phyloP scores from a whole-genome alignment of 2,329 filamentous ascomycete genomes.

The Plectosphaerella sp. region DNA sequence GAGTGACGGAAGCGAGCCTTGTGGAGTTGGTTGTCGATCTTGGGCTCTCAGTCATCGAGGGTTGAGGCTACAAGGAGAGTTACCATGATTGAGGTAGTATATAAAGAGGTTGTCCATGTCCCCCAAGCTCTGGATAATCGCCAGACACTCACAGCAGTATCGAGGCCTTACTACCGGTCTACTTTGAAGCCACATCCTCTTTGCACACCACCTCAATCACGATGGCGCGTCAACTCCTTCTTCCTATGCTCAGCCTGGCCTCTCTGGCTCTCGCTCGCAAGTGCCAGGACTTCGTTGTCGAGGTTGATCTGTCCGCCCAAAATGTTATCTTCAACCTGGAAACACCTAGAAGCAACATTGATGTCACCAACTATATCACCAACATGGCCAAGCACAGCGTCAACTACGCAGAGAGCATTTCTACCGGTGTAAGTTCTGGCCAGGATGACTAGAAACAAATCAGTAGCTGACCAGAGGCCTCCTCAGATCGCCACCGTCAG shows the following conservation, averaged over 20 bases:
- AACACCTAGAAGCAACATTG: constrained; percentile 46
- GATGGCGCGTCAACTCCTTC: constrained; percentile 17
- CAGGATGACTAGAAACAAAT: background rate
- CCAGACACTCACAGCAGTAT: background rate
- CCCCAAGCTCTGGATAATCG: background rate
- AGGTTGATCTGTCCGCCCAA: constrained; percentile 47
- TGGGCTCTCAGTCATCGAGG: too few relatives aligned
- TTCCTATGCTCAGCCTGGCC: constrained; percentile 17
- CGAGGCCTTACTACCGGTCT: background rate
- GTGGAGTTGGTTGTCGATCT: too few relatives aligned
- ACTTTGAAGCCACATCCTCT: background rate
- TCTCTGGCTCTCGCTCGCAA: constrained; percentile 25
- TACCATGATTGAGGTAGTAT: background rate
- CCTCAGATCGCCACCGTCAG: constrained; percentile 42
- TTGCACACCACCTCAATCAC: background rate
- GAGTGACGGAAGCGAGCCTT: too few relatives aligned
- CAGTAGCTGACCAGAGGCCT: background rate
- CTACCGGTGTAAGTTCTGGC: constrained; percentile 35
- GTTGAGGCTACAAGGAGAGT: too few relatives aligned
- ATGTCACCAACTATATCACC: constrained; percentile 52
- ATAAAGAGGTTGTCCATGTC: background rate
- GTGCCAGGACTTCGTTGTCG: constrained; percentile 48
- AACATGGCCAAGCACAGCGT: constrained; percentile 41
- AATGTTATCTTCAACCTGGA: constrained; percentile 49
- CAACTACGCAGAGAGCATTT: constrained; percentile 40